Evolutionary conservation across 2,329 filamentous ascomycete species (phyloP), one percentile per base, ranked within the genome.

Genomic region (Fusarium fujikuroi): DNA sequence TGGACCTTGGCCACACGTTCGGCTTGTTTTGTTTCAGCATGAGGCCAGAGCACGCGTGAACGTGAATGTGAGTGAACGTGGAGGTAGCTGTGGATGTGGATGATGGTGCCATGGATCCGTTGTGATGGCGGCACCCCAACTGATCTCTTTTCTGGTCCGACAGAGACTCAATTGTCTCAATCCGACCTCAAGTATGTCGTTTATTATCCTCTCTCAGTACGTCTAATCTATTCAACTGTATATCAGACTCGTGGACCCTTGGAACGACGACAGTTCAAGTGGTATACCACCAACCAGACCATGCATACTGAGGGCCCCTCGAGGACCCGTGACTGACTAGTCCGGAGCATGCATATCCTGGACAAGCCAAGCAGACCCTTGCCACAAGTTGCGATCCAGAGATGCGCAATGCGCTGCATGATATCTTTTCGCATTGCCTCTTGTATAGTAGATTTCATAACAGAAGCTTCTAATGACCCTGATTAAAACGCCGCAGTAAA

Each of bases 1-100:
- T 76, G 72, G 75, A 73, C 66, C 68, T 74, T 72, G 74, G 73
- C 69, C 73, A 75, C 73, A 72, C 64, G 63, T 65, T 65, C 47
- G 69, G 60, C 73, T 67, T 78, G 66, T 76, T 73, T 72, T 78
- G 76, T 78, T 78, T 78, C 76, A 78, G 75, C 59, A 72, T 71
- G 70, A 74, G 73, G 65, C 42, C 61, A 70, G 58, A 70, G 69
- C 63, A 63, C 66, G 72, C 65, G 73, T 66, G 73, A 47, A 61
- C 32, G 64, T 67, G 63, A 65, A 67, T 66, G 28, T 46, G 59
- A 57, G 42, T 39, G 59, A 57, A 43, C 42, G 36, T 46, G 59
- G 62, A 63, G 40, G 47, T 52, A 42, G 32, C 42, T 59, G 32
- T 50, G 56, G 56, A 37, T 59, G 56, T 59, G 56, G 56, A 50